These are phyloP conservation scores for Medicago truncatula DNA, from an alignment of 306 rosid genomes.

Conservation along the genomic window MtrunA17r5.0-ANR NC_053043.1:36715501-36716000, in stretches of 20 bases:
- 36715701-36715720: not conserved
- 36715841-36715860: too few species aligned
- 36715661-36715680: not conserved
- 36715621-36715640: slow-evolving; percentile 22
- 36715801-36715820: too few species aligned
- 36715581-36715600: not conserved
- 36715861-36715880: too few species aligned
- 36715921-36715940: too few species aligned
- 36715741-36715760: not conserved
- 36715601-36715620: not conserved
- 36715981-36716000: too few species aligned
- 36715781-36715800: too few species aligned
- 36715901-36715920: too few species aligned
- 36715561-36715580: slow-evolving; percentile 20
- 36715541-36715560: slow-evolving; percentile 24
- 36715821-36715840: too few species aligned
- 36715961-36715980: too few species aligned
- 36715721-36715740: not conserved
- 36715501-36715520: not conserved
- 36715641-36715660: not conserved
- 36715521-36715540: slow-evolving; percentile 27
- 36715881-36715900: too few species aligned
- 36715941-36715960: too few species aligned
- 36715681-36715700: not conserved
- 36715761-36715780: too few species aligned